Evolutionary conservation across 768 basidiomycete genomes (phyloP).

Genomic region (Pholiota conissans): DNA sequence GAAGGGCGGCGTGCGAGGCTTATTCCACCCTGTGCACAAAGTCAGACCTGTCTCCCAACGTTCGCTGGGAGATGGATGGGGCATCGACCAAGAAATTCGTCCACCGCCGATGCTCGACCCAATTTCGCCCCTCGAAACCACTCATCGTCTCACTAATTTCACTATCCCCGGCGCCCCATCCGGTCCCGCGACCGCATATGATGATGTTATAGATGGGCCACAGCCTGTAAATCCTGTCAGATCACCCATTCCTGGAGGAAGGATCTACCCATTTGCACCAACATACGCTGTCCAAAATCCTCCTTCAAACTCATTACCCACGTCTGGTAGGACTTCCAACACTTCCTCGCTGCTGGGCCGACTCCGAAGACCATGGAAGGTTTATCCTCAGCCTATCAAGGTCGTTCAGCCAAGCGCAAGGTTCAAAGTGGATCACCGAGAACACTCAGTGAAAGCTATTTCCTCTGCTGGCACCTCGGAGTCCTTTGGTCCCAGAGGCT

Average conservation of each 20-base stretch:
- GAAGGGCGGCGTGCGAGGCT: not conserved
- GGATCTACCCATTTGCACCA: constrained; percentile 1
- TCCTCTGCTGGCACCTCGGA: not conserved
- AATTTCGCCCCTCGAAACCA: constrained; percentile 1
- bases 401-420: not conserved
- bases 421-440: not conserved
- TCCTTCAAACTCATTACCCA: not conserved
- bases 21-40: not conserved
- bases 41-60: constrained; percentile 4
- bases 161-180: constrained; percentile 2
- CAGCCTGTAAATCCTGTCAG: not conserved
- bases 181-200: not conserved
- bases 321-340: not conserved
- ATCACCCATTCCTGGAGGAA: not conserved
- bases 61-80: not conserved
- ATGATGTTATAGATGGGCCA: not conserved
- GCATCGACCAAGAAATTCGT: constrained; percentile 3
- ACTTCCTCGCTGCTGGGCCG: not conserved
- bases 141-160: not conserved
- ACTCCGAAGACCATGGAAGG: not conserved
- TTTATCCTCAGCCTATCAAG: not conserved
- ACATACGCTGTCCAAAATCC: not conserved
- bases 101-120: not conserved
- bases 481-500: not conserved
- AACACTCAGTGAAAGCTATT: not conserved